Evolutionary conservation across 176 grass and related monocot genomes (phyloP), one percentile per base, ranked within the genome.

Genomic region (Alopecurus myosuroides): DNA sequence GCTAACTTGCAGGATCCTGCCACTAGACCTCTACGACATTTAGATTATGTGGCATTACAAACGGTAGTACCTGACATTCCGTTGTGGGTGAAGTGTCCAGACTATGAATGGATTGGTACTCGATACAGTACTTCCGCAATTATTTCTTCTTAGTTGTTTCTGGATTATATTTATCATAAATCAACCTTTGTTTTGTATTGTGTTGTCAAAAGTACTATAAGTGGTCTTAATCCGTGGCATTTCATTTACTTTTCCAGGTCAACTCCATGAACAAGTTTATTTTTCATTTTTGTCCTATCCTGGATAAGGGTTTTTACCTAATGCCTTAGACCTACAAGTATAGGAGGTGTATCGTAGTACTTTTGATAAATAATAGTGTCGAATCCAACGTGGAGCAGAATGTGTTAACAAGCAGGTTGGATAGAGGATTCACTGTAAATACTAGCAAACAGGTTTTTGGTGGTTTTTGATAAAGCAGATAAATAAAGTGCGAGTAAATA

Each of bases 181-280:
- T 7, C n/a, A 66, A n/a, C n/a, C n/a, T n/a, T n/a, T n/a, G n/a
- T n/a, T n/a, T n/a, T n/a, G n/a, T n/a, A 31, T 62, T 61, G 13
- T 49, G 25, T n/a, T 58, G 28, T 42, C 46, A 67, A 77, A 22
- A 76, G 31, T 25, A 20, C 19, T 20, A 26, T 45, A 29, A 22
- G 74, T n/a, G 46, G 34, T 3, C 9, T 3, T 77, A 48, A 56
- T 77, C 78, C 17, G 71, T 52, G 51, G 2, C 71, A 31, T 82
- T 58, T 71, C 10, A 20, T 67, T 75, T 9, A 19, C 4, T 55
- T 78, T 91, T 89, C 49, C 91, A 98, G 95, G 69, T 92, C 67
- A 93, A 98, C 12, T 98, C 93, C 93, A 72, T 98, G 85, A 98
- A 98, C 85, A 92, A 87, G 39, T 95, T 98, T 87, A 77, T 95